These are phyloP conservation scores for Cercospora sp. DNA, from an alignment of 2,329 filamentous ascomycete species.

Conservation along the genomic window DNA sequence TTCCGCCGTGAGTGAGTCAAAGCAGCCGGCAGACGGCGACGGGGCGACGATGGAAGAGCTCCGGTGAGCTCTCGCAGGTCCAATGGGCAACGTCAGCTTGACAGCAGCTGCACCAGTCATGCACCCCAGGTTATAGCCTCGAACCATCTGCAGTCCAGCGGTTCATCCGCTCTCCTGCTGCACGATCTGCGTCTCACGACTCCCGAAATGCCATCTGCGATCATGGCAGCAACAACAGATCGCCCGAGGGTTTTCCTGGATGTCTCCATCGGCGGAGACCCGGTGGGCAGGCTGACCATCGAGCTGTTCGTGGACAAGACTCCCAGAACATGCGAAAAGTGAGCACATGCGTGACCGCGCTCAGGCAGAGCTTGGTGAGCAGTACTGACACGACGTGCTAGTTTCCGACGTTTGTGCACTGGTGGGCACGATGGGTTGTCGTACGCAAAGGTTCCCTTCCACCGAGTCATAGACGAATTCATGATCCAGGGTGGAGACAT, in stretches of 20 bases:
- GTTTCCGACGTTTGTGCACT: slow-evolving; percentile 49
- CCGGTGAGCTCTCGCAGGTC: neutral
- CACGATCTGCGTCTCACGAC: slow-evolving; percentile 1
- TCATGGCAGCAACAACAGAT: slow-evolving; percentile 23
- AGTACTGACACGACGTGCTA: slow-evolving; percentile 29
- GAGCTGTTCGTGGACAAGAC: slow-evolving; percentile 50
- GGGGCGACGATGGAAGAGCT: neutral
- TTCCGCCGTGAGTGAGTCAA: neutral
- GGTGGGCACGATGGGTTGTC: slow-evolving; percentile 41
- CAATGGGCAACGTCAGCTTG: neutral
- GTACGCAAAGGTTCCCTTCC: slow-evolving; percentile 43
- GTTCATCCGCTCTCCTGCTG: slow-evolving; percentile 4
- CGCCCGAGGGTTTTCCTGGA: slow-evolving; percentile 47
- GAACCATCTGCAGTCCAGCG: neutral
- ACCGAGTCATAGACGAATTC: slow-evolving; percentile 47
- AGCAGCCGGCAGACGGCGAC: neutral
- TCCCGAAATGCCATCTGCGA: slow-evolving; percentile 1
- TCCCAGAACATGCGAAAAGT: slow-evolving; percentile 51
- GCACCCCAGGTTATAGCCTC: slow-evolving; percentile 5
- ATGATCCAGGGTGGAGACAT: slow-evolving; percentile 50
- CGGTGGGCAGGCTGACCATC: slow-evolving; percentile 46
- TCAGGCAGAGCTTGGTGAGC: neutral
- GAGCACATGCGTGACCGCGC: slow-evolving; percentile 18
- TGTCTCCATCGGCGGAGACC: slow-evolving; percentile 43
- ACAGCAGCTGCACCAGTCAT: slow-evolving; percentile 1